A percentile compares a stretch with the other conserved stretches of the same genome.
These are phyloP conservation scores for Sisymbrium altissimum DNA, from an alignment of 345 rosid species.

Conservation along the genomic window DNA sequence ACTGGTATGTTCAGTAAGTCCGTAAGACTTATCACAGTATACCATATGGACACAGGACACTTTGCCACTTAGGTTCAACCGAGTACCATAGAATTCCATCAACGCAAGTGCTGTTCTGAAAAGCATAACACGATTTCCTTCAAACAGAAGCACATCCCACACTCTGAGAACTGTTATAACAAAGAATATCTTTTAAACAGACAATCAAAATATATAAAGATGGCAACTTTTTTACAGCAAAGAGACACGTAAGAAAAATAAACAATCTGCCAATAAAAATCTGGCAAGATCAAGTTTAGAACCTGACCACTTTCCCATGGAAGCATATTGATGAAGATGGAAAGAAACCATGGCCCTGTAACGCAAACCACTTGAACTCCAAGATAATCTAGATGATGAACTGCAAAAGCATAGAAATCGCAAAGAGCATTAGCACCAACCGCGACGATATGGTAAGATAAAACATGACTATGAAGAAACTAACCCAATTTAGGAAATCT, in stretches of 20 bases:
- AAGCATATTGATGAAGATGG: constrained; percentile 98
- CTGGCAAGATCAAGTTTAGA: constrained; percentile 25
- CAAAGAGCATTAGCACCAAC: constrained; percentile 10
- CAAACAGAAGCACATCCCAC: constrained; percentile 97
- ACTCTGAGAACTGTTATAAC: constrained; percentile 78
- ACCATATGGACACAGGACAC: constrained; percentile 3
- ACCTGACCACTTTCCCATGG: constrained; percentile 99
- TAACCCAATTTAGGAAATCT: constrained; percentile 94
- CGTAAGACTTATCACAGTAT: constrained; percentile 8
- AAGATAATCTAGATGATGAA: constrained; percentile 90
- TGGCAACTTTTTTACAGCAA: not conserved
- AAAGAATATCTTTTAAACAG: not conserved
- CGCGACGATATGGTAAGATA: not conserved
- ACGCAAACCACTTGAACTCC: constrained; percentile 99
- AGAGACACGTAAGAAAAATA: not conserved
- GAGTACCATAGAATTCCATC: constrained; percentile 96
- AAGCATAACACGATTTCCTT: constrained; percentile 97
- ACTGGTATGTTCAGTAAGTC: constrained; percentile 7
- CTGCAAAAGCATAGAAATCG: constrained; percentile 47
- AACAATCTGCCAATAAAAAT: not conserved
- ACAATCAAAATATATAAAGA: not conserved
- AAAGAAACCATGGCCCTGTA: constrained; percentile 96
- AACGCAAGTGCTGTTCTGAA: constrained; percentile 89
- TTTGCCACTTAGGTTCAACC: constrained; percentile 31
- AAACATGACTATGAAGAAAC: constrained; percentile 15